phyloP scores from a whole-genome alignment of 1,284 basidiomycete genomes.

The Tetrapyrgos nigripes region DNA sequence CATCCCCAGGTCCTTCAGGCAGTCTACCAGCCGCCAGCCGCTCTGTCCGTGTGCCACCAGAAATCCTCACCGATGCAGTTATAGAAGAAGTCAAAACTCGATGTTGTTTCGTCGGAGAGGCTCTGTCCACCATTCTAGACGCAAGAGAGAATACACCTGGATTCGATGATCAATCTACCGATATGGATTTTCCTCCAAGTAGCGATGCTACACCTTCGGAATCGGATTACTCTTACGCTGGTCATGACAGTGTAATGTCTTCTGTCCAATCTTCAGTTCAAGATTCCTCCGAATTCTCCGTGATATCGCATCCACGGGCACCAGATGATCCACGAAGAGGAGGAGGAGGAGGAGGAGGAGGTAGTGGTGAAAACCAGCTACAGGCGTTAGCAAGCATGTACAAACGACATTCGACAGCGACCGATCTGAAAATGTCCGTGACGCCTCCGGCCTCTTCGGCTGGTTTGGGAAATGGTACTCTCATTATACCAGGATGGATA shows the following conservation, averaged over 20 bases:
- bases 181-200: slow-evolving; percentile 59
- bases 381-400: slow-evolving; percentile 74
- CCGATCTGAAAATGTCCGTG: slow-evolving; percentile 71
- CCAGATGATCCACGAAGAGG: slow-evolving; percentile 23
- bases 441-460: slow-evolving; percentile 68
- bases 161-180: slow-evolving; percentile 46
- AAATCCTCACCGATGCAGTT: slow-evolving; percentile 75
- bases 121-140: slow-evolving; percentile 44
- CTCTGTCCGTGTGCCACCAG: slow-evolving; percentile 71
- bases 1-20: slow-evolving; percentile 66
- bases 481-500: slow-evolving; percentile 94
- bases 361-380: slow-evolving; percentile 56
- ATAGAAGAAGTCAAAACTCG: slow-evolving; percentile 86
- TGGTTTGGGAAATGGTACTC: slow-evolving; percentile 64
- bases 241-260: slow-evolving; percentile 53
- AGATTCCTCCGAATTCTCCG: slow-evolving; percentile 63
- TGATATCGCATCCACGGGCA: slow-evolving; percentile 48
- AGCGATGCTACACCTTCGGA: slow-evolving; percentile 66
- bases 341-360: slow-evolving; percentile 24
- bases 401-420: slow-evolving; percentile 74
- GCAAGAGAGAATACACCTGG: slow-evolving; percentile 48
- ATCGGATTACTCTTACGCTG: slow-evolving; percentile 66
- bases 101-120: slow-evolving; percentile 77
- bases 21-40: slow-evolving; percentile 69
- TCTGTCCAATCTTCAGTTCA: slow-evolving; percentile 46